phyloP scores from a whole-genome alignment of 495 filamentous ascomycete genomes.

The Cudoniella acicularis region DNA sequence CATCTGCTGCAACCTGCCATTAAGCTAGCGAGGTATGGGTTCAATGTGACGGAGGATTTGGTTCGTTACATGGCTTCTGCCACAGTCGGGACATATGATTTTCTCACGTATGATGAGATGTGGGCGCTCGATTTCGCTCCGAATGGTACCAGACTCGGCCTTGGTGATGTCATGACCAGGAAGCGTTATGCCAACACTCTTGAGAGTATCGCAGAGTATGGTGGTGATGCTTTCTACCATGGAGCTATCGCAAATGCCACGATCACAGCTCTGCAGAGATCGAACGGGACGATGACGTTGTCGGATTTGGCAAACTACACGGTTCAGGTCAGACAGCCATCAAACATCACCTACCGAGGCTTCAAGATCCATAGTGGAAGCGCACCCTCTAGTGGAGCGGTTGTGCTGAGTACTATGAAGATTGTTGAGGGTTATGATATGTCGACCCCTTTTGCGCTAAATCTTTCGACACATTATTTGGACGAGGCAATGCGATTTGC shows the following conservation, averaged over 20 bases:
- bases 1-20: constrained; percentile 67
- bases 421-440: constrained; percentile 67
- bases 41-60: constrained; percentile 60
- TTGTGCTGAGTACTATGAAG: constrained; percentile 72
- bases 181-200: constrained; percentile 72
- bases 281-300: constrained; percentile 80
- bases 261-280: constrained; percentile 56
- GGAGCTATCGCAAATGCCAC: constrained; percentile 64
- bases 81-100: constrained; percentile 41
- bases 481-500: constrained; percentile 85
- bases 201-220: constrained; percentile 67
- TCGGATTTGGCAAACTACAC: constrained; percentile 70
- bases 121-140: constrained; percentile 91
- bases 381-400: constrained; percentile 71
- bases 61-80: constrained; percentile 60
- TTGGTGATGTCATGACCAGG: constrained; percentile 76
- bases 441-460: constrained; percentile 33
- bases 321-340: constrained; percentile 53
- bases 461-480: constrained; percentile 73
- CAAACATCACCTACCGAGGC: constrained; percentile 67
- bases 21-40: constrained; percentile 68
- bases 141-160: constrained; percentile 55
- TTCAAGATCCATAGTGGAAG: constrained; percentile 65
- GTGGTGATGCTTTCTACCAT: constrained; percentile 71
- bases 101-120: constrained; percentile 65